Conservation (phyloP, 176 grass and related monocot species). For the Avena eriantha region DNA sequence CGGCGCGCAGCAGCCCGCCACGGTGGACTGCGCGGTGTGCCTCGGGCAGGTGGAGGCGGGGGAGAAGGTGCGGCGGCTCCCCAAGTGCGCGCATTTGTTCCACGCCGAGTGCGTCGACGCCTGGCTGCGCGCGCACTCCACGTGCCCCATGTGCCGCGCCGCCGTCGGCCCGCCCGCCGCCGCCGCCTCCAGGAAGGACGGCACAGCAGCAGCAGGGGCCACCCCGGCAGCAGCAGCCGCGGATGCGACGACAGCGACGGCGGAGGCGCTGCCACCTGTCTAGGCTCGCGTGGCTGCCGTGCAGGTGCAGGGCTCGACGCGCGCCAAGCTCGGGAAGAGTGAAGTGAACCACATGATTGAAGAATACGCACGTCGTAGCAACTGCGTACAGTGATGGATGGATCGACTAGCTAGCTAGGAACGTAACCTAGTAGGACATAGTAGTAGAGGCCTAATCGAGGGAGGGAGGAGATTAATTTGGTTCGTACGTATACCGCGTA, state of each 20-base stretch:
- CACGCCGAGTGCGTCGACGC: conserved; percentile 74
- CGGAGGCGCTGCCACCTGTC: conserved; percentile 35
- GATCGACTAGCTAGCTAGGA: neutral
- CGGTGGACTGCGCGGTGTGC: conserved; percentile 65
- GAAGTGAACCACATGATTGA: conserved; percentile 13
- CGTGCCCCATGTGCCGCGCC: conserved; percentile 76
- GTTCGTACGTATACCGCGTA: neutral
- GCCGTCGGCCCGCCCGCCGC: conserved; percentile 34
- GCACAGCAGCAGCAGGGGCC: neutral
- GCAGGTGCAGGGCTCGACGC: neutral
- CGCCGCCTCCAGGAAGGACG: conserved; percentile 3
- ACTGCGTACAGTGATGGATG: neutral
- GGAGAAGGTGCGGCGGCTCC: conserved; percentile 63
- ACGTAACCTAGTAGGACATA: conserved; percentile 32
- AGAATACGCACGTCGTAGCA: neutral
- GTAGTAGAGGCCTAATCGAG: conserved; percentile 22
- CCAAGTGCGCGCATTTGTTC: conserved; percentile 72
- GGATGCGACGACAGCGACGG: neutral
- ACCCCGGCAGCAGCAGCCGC: neutral
- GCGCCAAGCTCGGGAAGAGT: neutral
- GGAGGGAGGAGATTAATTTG: conserved; percentile 13
- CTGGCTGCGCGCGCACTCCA: conserved; percentile 61
- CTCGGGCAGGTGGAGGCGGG: conserved; percentile 56
- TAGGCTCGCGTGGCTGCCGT: neutral
- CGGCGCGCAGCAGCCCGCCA: neutral